These are phyloP conservation scores for Mycotypha africana DNA, from an alignment of 371 early-diverging fungal species.

Conservation along the genomic window DNA sequence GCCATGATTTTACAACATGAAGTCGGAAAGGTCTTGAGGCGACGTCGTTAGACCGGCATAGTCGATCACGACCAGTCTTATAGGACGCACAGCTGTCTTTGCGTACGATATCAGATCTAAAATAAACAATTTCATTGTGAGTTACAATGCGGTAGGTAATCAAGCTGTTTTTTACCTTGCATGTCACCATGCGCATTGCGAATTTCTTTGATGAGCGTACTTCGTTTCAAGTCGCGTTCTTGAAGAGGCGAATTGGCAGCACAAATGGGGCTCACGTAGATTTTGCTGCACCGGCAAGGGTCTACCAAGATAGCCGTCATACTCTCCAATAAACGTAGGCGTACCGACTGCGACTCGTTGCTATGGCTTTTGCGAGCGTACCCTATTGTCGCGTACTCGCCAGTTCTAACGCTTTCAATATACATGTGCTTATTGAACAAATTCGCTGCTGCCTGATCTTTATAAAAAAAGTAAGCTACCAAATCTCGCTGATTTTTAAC, in stretches of 20 bases:
- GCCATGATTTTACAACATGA: slow-evolving; percentile 2
- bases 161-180: neutral
- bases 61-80: neutral
- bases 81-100: neutral
- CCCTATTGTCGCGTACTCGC: slow-evolving; percentile 4
- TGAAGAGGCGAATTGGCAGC: slow-evolving; percentile 4
- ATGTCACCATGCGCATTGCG: neutral
- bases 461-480: neutral
- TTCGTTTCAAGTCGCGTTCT: slow-evolving; percentile 4
- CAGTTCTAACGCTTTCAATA: slow-evolving; percentile 1
- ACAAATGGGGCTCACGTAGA: slow-evolving; percentile 1
- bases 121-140: neutral
- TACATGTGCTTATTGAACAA: slow-evolving; percentile 1
- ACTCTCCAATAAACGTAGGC: slow-evolving; percentile 1
- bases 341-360: slow-evolving; percentile 1
- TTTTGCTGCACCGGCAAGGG: slow-evolving; percentile 1
- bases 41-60: neutral
- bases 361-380: slow-evolving; percentile 2
- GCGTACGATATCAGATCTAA: neutral
- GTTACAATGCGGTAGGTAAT: neutral
- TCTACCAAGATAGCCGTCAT: slow-evolving; percentile 1
- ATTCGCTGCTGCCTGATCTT: slow-evolving; percentile 1
- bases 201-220: neutral
- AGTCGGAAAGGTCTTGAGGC: neutral
- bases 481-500: neutral